Percentiles rank a stretch among this genome's conserved stretches.
These are phyloP conservation scores for Auricularia heimuer DNA, from an alignment of 768 basidiomycete genomes.

Conservation along the genomic window DNA sequence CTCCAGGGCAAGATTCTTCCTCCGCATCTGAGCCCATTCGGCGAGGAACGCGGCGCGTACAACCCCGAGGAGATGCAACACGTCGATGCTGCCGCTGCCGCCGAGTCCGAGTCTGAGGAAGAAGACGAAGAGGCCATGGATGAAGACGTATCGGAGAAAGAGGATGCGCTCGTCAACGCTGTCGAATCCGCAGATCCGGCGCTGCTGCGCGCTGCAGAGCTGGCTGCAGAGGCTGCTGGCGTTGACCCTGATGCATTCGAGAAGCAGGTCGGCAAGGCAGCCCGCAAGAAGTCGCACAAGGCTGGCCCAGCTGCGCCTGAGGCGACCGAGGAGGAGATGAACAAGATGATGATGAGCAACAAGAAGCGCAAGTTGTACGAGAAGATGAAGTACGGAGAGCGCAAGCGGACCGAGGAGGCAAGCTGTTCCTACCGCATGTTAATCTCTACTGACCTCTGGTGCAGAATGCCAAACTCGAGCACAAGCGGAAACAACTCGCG, in stretches of 20 bases:
- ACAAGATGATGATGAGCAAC: conserved; percentile 97
- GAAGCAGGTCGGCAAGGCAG: conserved; percentile 53
- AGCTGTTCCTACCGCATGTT: conserved; percentile 17
- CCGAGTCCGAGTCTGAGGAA: conserved; percentile 22
- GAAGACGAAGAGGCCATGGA: conserved; percentile 17
- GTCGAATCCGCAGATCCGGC: conserved; percentile 41
- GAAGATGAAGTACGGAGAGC: conserved; percentile 81
- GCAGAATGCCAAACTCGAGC: conserved; percentile 54
- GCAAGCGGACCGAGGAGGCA: conserved; percentile 72
- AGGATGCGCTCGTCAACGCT: conserved; percentile 24
- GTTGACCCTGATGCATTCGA: conserved; percentile 73
- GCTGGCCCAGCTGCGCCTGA: conserved; percentile 15
- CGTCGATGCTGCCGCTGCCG: conserved; percentile 21
- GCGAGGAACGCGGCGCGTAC: conserved; percentile 68
- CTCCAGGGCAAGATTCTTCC: conserved; percentile 78
- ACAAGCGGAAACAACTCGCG: conserved; percentile 44
- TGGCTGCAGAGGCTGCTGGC: conserved; percentile 85
- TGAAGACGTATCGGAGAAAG: conserved; percentile 22
- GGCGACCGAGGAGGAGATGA: conserved; percentile 66
- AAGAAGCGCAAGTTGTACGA: conserved; percentile 90
- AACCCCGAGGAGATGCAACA: conserved; percentile 42
- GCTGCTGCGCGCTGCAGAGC: conserved; percentile 73
- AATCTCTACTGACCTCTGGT: conserved; percentile 8
- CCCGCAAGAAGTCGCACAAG: conserved; percentile 34
- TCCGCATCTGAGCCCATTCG: conserved; percentile 94